Percentiles rank a stretch among this genome's conserved stretches.
Evolutionary conservation across 2,329 filamentous ascomycete genomes (phyloP).

Genomic region (Proliferodiscus dingleyae): DNA sequence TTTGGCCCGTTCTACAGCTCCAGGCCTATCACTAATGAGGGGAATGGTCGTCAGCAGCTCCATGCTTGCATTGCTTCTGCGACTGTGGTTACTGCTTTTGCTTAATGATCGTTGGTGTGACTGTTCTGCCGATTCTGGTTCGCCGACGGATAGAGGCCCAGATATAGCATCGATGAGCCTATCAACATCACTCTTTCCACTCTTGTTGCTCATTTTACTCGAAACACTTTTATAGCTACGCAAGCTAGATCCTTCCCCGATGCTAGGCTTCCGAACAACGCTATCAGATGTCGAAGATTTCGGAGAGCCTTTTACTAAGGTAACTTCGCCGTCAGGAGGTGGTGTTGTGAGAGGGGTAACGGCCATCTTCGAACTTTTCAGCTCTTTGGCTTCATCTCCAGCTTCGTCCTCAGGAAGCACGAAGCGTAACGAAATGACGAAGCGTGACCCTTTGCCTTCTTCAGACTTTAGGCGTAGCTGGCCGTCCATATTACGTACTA

Average conservation of each 20-base stretch:
- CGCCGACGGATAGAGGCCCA: slow-evolving; percentile 46
- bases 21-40: slow-evolving; percentile 2
- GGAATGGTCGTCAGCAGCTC: slow-evolving; percentile 1
- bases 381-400: slow-evolving; percentile 2
- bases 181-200: slow-evolving; percentile 59
- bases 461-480: slow-evolving; percentile 82
- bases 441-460: slow-evolving; percentile 74
- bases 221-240: slow-evolving; percentile 25
- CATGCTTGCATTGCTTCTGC: slow-evolving; percentile 17
- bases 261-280: slow-evolving; percentile 14
- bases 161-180: slow-evolving; percentile 68
- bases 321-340: slow-evolving; percentile 48
- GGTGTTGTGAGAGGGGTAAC: slow-evolving; percentile 11
- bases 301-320: slow-evolving; percentile 52
- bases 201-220: slow-evolving; percentile 34
- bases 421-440: slow-evolving; percentile 76
- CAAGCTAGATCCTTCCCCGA: slow-evolving; percentile 23
- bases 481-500: slow-evolving; percentile 85
- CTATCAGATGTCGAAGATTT: slow-evolving; percentile 24
- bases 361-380: too few relatives aligned
- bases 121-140: slow-evolving; percentile 29
- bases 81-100: slow-evolving; percentile 17
- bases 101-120: slow-evolving; percentile 18
- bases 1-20: slow-evolving; percentile 14
- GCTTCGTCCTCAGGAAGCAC: slow-evolving; percentile 46